Evolutionary conservation across 805 yeast genomes (phyloP), one percentile per base, ranked within the genome.

Genomic region (Hanseniaspora vineae): DNA sequence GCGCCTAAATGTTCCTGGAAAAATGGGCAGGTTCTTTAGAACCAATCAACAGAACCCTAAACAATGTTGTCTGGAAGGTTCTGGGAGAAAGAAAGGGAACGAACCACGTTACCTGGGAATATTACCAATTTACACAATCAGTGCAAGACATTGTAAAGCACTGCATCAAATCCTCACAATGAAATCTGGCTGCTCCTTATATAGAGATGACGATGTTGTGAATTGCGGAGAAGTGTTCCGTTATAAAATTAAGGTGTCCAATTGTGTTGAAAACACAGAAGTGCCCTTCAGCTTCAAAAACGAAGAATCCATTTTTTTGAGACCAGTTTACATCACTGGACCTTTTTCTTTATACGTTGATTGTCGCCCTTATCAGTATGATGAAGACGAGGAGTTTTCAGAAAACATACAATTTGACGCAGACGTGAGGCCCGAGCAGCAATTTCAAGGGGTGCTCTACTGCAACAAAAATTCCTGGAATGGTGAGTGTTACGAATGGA

Each of bases 341-440:
- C 98, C 98, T 0, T 90, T 79, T 59, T 71, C 85, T 2, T 65
- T 92, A 6, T 92, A 92, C 57, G 84, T 81, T 19, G 97, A 90
- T 62, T 77, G 92, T 44, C 70, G 80, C 42, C 80, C 90, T 0
- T 69, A 63, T 11, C 83, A 80, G 37, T 92, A 79, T 59, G 66
- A 76, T 50, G 79, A 75, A 47, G 61, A 72, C 39, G 60, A 69
- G 47, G 62, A 66, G 42, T 67, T 65, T 31, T 55, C 54, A n/a
- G 73, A 73, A n/a, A 59, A 60, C 0, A 58, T 71, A 10, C 69
- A 67, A 46, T 77, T 69, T 53, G 66, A 71, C 32, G 66, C 77
- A 6, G 78, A 78, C 51, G 62, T 86, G 18, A 80, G 79, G 52
- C 92, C 95, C 0, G 85, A 83, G 20, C 83, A 80, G 55, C 69